A percentile compares a stretch with the other conserved stretches of the same genome.
Conservation (phyloP, 345 rosid genomes). For the Heritiera littoralis region DNA sequence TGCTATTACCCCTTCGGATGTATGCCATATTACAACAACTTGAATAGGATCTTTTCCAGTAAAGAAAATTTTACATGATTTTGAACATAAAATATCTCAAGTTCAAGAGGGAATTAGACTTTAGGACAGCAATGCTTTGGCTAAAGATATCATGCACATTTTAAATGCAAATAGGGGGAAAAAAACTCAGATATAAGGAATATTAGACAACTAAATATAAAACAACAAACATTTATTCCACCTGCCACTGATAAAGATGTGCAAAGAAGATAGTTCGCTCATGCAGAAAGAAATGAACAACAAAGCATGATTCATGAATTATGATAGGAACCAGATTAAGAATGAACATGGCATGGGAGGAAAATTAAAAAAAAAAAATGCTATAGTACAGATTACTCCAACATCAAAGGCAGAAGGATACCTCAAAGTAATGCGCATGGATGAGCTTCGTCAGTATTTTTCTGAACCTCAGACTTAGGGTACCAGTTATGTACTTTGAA, state of each 20-base stretch:
- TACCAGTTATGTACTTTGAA: slow-evolving; percentile 85
- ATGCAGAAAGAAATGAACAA: not conserved
- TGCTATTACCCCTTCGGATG: not conserved
- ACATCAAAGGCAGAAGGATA: slow-evolving; percentile 22
- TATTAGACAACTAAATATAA: not conserved
- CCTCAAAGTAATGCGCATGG: slow-evolving; percentile 92
- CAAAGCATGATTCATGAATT: not conserved
- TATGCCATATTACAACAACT: not conserved
- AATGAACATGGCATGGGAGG: not conserved
- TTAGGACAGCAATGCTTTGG: not conserved
- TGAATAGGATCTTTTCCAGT: not conserved
- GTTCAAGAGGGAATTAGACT: not conserved
- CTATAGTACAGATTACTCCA: not conserved
- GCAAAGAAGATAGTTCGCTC: slow-evolving; percentile 3
- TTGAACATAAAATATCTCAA: not conserved
- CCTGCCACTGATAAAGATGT: not conserved
- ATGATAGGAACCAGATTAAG: not conserved
- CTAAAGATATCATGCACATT: not conserved
- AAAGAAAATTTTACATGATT: not conserved
- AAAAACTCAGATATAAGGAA: not conserved
- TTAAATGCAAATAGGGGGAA: not conserved
- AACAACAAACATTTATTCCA: not conserved
- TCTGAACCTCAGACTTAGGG: slow-evolving; percentile 84
- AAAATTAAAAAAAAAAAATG: not conserved
- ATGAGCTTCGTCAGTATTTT: slow-evolving; percentile 86